Percentiles rank a stretch among this genome's conserved stretches.
phyloP scores from a whole-genome alignment of 192 early-diverging fungal species.

The Mortierella antarctica region DNA sequence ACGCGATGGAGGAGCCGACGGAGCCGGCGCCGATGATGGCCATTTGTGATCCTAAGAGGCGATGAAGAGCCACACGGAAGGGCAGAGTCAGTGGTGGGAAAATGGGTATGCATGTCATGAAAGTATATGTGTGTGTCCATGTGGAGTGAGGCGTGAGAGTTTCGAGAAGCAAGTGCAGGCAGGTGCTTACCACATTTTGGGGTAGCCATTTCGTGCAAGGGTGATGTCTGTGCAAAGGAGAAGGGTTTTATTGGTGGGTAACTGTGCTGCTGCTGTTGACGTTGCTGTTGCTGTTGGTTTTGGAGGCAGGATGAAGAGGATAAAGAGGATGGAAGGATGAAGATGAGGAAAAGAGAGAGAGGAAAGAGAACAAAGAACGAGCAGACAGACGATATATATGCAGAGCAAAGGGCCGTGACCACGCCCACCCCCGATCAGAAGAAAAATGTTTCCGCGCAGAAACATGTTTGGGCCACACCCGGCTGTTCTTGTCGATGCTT shows the following conservation, averaged over 20 bases:
- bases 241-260: background rate
- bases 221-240: background rate
- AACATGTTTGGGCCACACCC: too few relatives aligned
- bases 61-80: too few relatives aligned
- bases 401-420: background rate
- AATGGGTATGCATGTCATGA: background rate
- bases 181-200: background rate
- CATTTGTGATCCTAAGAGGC: slow-evolving; percentile 55
- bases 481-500: too few relatives aligned
- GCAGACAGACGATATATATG: too few relatives aligned
- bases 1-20: slow-evolving; percentile 80
- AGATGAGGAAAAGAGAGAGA: background rate
- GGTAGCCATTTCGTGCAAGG: slow-evolving; percentile 7
- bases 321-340: background rate
- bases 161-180: background rate
- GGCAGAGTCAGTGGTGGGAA: background rate
- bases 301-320: background rate
- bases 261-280: background rate
- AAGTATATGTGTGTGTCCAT: background rate
- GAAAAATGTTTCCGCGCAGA: too few relatives aligned
- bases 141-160: background rate
- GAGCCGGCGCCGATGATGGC: slow-evolving; percentile 83
- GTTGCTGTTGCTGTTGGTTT: background rate
- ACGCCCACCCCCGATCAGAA: background rate
- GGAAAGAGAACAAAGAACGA: background rate